Base-by-base conservation (phyloP, 495 filamentous ascomycete species). In the Talaromyces trachyspermus region DNA sequence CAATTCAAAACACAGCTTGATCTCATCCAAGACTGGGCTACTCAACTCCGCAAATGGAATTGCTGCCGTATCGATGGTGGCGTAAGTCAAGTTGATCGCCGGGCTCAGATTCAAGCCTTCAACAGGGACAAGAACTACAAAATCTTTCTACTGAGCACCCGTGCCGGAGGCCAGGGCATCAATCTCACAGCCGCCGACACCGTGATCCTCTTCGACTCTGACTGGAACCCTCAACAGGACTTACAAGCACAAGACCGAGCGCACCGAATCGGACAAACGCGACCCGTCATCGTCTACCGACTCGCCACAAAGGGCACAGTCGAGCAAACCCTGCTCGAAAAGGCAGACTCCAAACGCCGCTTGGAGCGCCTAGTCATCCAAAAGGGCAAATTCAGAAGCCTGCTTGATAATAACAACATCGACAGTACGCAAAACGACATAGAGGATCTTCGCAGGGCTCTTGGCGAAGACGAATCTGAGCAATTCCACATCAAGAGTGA, bases 171-270 rank as follows among this genome's bases (percentile, higher is more conserved):
- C 3, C 87, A 95, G 53, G 92, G 92, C 27, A 96, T 98, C 72
- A 98, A 98, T 61, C 75, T 85, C 17, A 75, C 71, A 0, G 75
- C 84, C 0, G 84, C 84, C 2, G 84, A 88, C 47, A 88, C 84
- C 0, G 84, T 88, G 22, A 81, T 88, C 53, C 70, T 88, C 11
- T 88, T 79, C 54, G 84, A 88, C 58, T 80, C 79, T 23, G 92
- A 98, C 62, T 98, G 92, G 91, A 98, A 98, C 58, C 92, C 92
- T 0, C 92, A 97, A 62, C 89, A 95, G 57, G 92, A 98, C 64
- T 74, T 98, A 12, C 92, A 98, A 61, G 92, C 92, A 0, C 89
- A 95, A 62, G 92, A 98, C 56, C 86, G 92, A 15, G 88, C 86
- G 2, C 92, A 98, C 58, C 81, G 92, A 26, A 97, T 98, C 43